Evolutionary conservation across 75 land plant species (phyloP), one percentile per base, ranked within the genome.

Genomic region (Pinus albicaulis): DNA sequence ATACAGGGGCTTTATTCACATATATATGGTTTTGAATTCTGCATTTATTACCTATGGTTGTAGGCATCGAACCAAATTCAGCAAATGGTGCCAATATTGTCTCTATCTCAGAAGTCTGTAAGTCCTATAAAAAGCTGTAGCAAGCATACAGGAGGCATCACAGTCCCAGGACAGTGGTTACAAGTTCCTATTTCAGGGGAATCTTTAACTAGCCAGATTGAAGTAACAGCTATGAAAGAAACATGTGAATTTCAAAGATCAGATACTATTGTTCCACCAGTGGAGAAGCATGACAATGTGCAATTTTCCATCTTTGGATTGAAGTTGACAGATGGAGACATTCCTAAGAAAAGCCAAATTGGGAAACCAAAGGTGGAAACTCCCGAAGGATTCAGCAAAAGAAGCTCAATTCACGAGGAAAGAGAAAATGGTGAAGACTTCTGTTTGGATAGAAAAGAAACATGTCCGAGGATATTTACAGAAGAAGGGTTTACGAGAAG

Each of bases 41-140:
- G 62, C 62, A 60, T n/a, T 60, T 60, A 60, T 60, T n/a, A 23
- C 28, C 10, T 60, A 24, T 60, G 62, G 62, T 60, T 60, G 62
- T 60, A 60, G 62, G 62, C 8, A 24, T 60, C 62, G 24, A 60
- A n/a, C 3, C 62, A 60, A 23, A 60, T 60, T 24, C 22, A 60
- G 24, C 24, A 60, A 60, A n/a, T 60, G 62, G 62, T n/a, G 10
- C 62, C 62, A 4, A 23, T 60, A 48, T 48, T 60, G 22, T 60
- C 24, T 60, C 28, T 23, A 60, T 60, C 11, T 60, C 28, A 60
- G 22, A 24, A 23, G 28, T 60, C 8, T 10, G 62, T 24, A 24
- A n/a, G 24, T 11, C 53, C 53, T 10, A 48, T 48, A 48, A 48
- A 48, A 48, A 48, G 11, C 10, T 48, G 12, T 48, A 48, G 53